A percentile compares a stretch with the other conserved stretches of the same genome.
phyloP scores from a whole-genome alignment of 805 yeast genomes.

The Candida ponderosae region DNA sequence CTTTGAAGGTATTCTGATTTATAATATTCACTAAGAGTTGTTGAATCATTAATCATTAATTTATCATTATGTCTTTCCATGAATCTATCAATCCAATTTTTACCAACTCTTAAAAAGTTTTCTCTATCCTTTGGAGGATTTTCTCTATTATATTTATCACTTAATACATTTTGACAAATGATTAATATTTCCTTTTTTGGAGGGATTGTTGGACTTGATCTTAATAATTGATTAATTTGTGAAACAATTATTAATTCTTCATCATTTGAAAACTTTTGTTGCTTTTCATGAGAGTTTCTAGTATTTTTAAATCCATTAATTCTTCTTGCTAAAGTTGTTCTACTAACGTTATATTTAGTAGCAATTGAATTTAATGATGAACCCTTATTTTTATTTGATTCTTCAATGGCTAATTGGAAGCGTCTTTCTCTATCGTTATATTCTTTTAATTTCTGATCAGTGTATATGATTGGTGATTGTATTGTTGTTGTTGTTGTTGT shows the following conservation, averaged over 20 bases:
- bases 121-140: constrained; percentile 5
- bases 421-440: constrained; percentile 22
- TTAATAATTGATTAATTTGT: constrained; percentile 13
- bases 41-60: constrained; percentile 13
- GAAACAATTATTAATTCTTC: constrained; percentile 17
- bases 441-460: constrained; percentile 20
- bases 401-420: constrained; percentile 19
- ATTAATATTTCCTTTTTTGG: constrained; percentile 17
- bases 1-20: constrained; percentile 19
- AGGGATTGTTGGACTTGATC: constrained; percentile 13
- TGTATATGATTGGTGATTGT: constrained; percentile 7
- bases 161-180: constrained; percentile 16
- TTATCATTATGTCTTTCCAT: constrained; percentile 20
- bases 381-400: constrained; percentile 17
- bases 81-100: constrained; percentile 22
- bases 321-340: constrained; percentile 20
- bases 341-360: constrained; percentile 17
- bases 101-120: constrained; percentile 18
- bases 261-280: constrained; percentile 21
- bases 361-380: constrained; percentile 22
- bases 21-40: constrained; percentile 18
- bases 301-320: constrained; percentile 22
- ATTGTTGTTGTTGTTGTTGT: not conserved
- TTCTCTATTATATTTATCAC: constrained; percentile 13
- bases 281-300: constrained; percentile 20